Conservation (phyloP, 441 rosid genomes). For the Arabidopsis hybrid region DNA sequence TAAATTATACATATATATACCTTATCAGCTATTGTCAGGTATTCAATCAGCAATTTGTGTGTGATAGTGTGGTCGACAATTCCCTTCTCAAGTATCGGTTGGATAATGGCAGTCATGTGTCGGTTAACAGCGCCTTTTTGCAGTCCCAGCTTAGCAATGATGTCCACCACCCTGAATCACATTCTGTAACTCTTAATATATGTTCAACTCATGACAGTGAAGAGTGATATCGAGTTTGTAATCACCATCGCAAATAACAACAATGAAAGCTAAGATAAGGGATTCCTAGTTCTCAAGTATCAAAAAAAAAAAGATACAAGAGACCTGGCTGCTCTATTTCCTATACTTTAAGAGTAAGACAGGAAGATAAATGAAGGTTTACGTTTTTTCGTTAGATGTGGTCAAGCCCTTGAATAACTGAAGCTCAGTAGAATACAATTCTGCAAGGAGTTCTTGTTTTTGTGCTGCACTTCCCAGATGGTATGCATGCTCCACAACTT, state of each 20-base stretch:
- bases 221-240: constrained; percentile 9
- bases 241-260: constrained; percentile 1
- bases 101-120: constrained; percentile 78
- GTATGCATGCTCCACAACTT: constrained; percentile 91
- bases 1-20: constrained; percentile 43
- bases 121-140: constrained; percentile 71
- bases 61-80: constrained; percentile 86
- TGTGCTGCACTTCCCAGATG: constrained; percentile 77
- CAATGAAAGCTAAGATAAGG: neutral
- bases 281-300: neutral
- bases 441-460: constrained; percentile 89
- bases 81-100: constrained; percentile 96
- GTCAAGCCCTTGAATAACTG: constrained; percentile 82
- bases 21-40: constrained; percentile 83
- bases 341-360: constrained; percentile 15
- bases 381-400: constrained; percentile 75
- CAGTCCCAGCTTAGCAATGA: constrained; percentile 73
- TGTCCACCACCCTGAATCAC: constrained; percentile 72
- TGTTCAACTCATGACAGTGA: constrained; percentile 9
- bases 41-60: constrained; percentile 82
- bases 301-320: neutral
- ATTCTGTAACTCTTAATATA: constrained; percentile 24
- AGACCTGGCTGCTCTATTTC: constrained; percentile 4
- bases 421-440: constrained; percentile 89
- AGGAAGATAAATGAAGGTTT: constrained; percentile 34